These are phyloP conservation scores for Lagenaria siceraria DNA, from an alignment of 306 rosid genomes.

Conservation along the genomic window DNA sequence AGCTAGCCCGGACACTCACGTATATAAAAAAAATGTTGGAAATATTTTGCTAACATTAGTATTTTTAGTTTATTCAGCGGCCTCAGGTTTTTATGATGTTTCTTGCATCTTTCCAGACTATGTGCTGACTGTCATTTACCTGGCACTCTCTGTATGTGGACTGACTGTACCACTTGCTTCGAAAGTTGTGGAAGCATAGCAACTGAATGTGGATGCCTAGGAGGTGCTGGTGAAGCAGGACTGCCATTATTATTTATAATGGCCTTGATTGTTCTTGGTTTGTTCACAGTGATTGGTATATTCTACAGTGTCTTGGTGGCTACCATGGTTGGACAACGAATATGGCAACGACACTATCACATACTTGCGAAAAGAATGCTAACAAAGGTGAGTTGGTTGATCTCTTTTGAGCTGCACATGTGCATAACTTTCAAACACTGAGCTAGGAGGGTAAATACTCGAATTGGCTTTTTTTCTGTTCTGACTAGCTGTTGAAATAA, in stretches of 20 bases:
- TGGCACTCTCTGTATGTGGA: constrained; percentile 98
- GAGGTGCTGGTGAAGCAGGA: constrained; percentile 99
- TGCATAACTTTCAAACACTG: not conserved
- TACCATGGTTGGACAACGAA: constrained; percentile 98
- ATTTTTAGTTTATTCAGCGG: not conserved
- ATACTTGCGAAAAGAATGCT: constrained; percentile 97
- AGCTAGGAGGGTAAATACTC: not conserved
- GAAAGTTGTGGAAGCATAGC: constrained; percentile 96
- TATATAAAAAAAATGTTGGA: too few relatives aligned
- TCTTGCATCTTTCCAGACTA: constrained; percentile 39
- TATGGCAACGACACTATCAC: constrained; percentile 98
- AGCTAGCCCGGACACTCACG: too few relatives aligned
- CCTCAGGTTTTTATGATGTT: constrained; percentile 1
- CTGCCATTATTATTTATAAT: constrained; percentile 72
- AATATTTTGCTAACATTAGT: not conserved
- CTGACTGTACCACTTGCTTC: constrained; percentile 95
- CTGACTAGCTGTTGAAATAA: not conserved
- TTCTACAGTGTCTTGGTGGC: constrained; percentile 98
- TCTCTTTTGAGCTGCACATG: not conserved
- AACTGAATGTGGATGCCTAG: constrained; percentile 92
- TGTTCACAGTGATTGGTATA: constrained; percentile 88
- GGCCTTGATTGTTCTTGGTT: constrained; percentile 81
- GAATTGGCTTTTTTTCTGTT: not conserved
- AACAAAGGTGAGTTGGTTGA: constrained; percentile 53
- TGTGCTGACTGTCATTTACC: constrained; percentile 99